Conservation (phyloP, 2,329 filamentous ascomycete species). For the Fusarium oxysporum region DNA sequence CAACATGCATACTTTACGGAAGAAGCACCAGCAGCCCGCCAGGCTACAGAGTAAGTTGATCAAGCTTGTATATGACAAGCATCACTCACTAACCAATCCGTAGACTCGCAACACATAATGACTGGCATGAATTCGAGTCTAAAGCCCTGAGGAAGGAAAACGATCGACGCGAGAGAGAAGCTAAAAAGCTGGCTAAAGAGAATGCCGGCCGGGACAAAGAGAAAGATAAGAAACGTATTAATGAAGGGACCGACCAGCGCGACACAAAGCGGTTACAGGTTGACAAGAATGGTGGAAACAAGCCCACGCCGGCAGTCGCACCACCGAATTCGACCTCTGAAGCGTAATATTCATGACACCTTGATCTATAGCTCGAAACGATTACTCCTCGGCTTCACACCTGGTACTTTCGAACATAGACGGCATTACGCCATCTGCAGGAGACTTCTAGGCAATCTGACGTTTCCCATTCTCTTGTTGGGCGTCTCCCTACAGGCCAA, state of each 20-base stretch:
- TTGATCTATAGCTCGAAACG: not conserved
- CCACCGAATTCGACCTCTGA: conserved; percentile 22
- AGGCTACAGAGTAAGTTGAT: conserved; percentile 81
- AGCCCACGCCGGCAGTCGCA: conserved; percentile 8
- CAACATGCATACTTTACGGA: conserved; percentile 88
- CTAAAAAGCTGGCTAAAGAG: conserved; percentile 59
- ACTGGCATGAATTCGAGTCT: conserved; percentile 99
- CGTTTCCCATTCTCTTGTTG: conserved; percentile 7
- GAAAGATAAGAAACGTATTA: conserved; percentile 56
- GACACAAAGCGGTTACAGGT: conserved; percentile 52
- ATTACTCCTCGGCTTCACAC: not conserved
- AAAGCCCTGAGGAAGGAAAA: conserved; percentile 94
- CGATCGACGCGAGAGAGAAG: conserved; percentile 72
- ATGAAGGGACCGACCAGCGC: conserved; percentile 48
- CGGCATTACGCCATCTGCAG: conserved; percentile 6
- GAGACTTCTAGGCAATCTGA: conserved; percentile 7
- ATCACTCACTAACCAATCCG: conserved; percentile 47
- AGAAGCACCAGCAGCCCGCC: conserved; percentile 81
- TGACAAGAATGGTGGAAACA: conserved; percentile 41
- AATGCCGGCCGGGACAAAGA: conserved; percentile 46
- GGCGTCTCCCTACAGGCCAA: not conserved
- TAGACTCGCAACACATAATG: conserved; percentile 82
- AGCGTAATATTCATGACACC: conserved; percentile 3
- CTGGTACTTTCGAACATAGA: not conserved
- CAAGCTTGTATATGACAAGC: not conserved